These are phyloP conservation scores for Alternaria brassicicola DNA, from an alignment of 2,329 filamentous ascomycete species.

Conservation along the genomic window DNA sequence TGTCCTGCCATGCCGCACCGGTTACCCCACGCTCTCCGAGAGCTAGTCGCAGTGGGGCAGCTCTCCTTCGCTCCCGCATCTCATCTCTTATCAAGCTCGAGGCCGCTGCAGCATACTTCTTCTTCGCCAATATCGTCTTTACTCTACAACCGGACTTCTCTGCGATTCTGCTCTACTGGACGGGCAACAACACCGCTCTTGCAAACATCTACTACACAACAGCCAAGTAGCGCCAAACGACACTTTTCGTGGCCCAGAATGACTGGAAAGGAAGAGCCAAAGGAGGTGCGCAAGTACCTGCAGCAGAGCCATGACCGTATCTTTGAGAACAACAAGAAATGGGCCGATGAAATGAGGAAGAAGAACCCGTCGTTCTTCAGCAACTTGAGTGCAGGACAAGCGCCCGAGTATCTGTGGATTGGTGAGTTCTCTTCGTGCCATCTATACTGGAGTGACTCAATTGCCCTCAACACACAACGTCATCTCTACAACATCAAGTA, in stretches of 20 bases:
- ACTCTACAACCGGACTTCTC: background rate
- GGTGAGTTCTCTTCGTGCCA: slow-evolving; percentile 28
- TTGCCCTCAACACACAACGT: background rate
- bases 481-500: background rate
- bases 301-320: slow-evolving; percentile 69
- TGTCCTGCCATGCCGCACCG: slow-evolving; percentile 23
- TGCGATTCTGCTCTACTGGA: slow-evolving; percentile 9
- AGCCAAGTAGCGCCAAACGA: slow-evolving; percentile 6
- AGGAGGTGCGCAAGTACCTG: slow-evolving; percentile 57
- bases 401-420: slow-evolving; percentile 68
- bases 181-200: background rate
- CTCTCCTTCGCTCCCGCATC: slow-evolving; percentile 6
- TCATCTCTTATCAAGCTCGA: slow-evolving; percentile 14
- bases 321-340: slow-evolving; percentile 71
- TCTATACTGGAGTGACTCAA: background rate
- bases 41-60: slow-evolving; percentile 21
- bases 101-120: slow-evolving; percentile 4
- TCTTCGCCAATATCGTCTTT: background rate
- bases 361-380: slow-evolving; percentile 70
- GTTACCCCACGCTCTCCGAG: slow-evolving; percentile 33
- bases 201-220: background rate
- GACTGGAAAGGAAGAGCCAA: slow-evolving; percentile 27
- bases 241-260: slow-evolving; percentile 24
- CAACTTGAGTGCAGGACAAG: slow-evolving; percentile 68
- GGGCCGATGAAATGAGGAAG: slow-evolving; percentile 65